Conservation (phyloP, 345 rosid species). For the Isatis tinctoria region DNA sequence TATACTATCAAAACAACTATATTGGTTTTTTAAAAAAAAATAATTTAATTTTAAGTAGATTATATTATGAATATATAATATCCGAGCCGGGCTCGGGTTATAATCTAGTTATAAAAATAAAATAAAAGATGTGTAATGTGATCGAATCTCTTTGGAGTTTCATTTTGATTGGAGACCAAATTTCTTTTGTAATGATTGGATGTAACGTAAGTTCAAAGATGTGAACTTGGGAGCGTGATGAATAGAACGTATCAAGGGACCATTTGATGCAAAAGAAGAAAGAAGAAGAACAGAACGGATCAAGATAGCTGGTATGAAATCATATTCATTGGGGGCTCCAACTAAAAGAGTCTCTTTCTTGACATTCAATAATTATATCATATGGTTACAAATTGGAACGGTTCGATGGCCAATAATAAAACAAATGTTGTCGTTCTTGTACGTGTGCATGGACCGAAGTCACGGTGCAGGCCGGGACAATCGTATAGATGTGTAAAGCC, state of each 20-base stretch:
- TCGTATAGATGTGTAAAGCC: neutral
- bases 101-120: neutral
- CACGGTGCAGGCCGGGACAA: neutral
- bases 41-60: too few relatives aligned
- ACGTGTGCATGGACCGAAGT: slow-evolving; percentile 10
- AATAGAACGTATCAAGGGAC: slow-evolving; percentile 8
- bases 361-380: neutral
- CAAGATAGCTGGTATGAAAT: slow-evolving; percentile 21
- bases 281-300: slow-evolving; percentile 14
- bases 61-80: too few relatives aligned
- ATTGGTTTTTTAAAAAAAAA: too few relatives aligned
- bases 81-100: too few relatives aligned
- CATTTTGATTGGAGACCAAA: slow-evolving; percentile 1
- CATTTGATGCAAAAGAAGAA: too few relatives aligned
- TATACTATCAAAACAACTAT: too few relatives aligned
- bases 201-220: slow-evolving; percentile 22
- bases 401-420: neutral
- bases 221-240: slow-evolving; percentile 29
- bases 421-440: neutral
- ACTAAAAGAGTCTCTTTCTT: slow-evolving; percentile 2
- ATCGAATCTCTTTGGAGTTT: neutral
- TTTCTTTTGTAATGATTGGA: slow-evolving; percentile 9
- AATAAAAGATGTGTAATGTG: slow-evolving; percentile 5
- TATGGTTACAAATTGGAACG: neutral
- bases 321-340: slow-evolving; percentile 8